phyloP scores from a whole-genome alignment of 352 stramenopile species.

The Phytophthora cryptogea region DNA sequence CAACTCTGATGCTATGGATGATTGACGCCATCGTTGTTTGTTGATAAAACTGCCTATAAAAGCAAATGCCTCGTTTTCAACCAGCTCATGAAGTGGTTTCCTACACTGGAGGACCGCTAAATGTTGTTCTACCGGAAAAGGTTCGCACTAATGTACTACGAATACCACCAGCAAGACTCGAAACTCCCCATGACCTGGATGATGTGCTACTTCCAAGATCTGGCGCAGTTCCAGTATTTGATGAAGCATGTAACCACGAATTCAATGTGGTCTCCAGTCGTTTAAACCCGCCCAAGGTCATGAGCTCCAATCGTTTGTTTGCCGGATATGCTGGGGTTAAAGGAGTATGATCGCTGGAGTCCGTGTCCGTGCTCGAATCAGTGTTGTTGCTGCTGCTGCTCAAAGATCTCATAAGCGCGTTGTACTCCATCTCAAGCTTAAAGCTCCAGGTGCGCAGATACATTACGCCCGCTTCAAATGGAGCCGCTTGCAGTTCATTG shows the following conservation, averaged over 20 bases:
- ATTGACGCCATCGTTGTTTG: slow-evolving; percentile 41
- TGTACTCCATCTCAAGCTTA: slow-evolving; percentile 59
- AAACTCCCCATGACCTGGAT: slow-evolving; percentile 28
- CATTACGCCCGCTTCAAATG: slow-evolving; percentile 56
- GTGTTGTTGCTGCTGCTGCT: slow-evolving; percentile 23
- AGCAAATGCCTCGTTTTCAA: too few relatives aligned
- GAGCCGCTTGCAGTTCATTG: slow-evolving; percentile 43
- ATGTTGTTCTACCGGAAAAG: slow-evolving; percentile 30
- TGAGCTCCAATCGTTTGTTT: slow-evolving; percentile 32
- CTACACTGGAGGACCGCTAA: slow-evolving; percentile 14
- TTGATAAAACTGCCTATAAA: not conserved
- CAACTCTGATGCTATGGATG: slow-evolving; percentile 52
- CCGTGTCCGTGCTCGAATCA: slow-evolving; percentile 17
- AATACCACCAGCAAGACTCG: slow-evolving; percentile 34
- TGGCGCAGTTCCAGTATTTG: not conserved
- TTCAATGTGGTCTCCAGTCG: slow-evolving; percentile 44
- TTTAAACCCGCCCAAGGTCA: slow-evolving; percentile 41
- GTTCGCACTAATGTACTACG: slow-evolving; percentile 36
- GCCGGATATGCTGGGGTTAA: not conserved
- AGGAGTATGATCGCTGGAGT: slow-evolving; percentile 5
- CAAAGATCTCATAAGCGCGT: slow-evolving; percentile 28
- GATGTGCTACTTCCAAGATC: slow-evolving; percentile 21
- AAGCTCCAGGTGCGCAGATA: slow-evolving; percentile 54
- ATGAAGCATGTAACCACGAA: slow-evolving; percentile 34
- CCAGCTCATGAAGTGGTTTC: not conserved